phyloP scores from a whole-genome alignment of 2,329 filamentous ascomycete species.

The Penicillium sp. region DNA sequence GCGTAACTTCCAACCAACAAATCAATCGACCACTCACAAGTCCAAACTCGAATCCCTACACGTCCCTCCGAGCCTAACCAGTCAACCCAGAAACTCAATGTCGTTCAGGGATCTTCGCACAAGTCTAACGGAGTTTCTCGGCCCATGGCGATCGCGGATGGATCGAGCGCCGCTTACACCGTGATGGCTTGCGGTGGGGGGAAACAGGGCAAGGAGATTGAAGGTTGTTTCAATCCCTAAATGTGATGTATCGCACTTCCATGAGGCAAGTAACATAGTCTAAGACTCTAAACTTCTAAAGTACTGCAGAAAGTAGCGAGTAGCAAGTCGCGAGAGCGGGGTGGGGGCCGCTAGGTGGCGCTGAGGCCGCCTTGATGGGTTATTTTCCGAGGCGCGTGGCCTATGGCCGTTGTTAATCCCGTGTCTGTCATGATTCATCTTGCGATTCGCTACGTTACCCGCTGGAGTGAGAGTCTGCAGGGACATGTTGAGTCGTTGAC shows the following conservation, averaged over 20 bases:
- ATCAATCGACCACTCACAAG: not conserved
- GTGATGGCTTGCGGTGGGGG: not conserved
- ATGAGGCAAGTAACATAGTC: no score
- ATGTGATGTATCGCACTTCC: conserved; percentile 2
- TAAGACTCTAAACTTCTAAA: no score
- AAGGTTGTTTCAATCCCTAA: not conserved
- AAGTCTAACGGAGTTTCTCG: not conserved
- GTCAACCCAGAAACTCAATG: not conserved
- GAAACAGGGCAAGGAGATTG: not conserved
- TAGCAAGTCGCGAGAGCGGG: not conserved
- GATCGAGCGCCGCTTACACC: not conserved
- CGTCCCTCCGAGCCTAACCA: not conserved
- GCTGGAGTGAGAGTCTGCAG: no score
- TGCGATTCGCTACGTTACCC: no score
- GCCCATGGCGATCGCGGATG: not conserved
- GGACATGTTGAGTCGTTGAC: no score
- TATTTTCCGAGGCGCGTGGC: not conserved
- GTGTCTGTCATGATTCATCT: no score
- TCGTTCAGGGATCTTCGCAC: not conserved
- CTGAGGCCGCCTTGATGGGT: not conserved
- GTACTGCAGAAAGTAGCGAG: not conserved
- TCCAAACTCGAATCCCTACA: not conserved
- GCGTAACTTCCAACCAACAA: not conserved
- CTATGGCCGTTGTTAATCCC: not conserved
- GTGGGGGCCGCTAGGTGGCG: not conserved